Evolutionary conservation across 208 protist species (phyloP), one percentile per base, ranked within the genome.

Genomic region (Crithidia expoeki): DNA sequence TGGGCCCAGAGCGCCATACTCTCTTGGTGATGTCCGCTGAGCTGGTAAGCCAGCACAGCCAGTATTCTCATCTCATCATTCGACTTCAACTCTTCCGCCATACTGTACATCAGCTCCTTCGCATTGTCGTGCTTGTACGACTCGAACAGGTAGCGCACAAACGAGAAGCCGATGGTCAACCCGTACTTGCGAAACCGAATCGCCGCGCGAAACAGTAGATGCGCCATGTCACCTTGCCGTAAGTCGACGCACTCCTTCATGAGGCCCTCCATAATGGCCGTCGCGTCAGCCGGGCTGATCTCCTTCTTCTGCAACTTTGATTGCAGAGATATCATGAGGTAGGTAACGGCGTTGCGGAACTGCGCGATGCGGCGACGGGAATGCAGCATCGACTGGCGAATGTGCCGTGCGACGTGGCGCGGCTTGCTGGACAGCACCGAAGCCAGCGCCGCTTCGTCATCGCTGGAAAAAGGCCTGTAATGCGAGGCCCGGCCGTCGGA

Each of bases 281-380:
- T 88, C 14, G 93, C 93, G 47, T 93, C 89, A 16, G 30, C 80
- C 4, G 90, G 86, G 1, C 42, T n/a, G 7, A 96, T 89, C 47
- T 92, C 84, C 28, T 84, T 74, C 66, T 82, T 81, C 49, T 95
- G 90, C n/a, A 97, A 80, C 56, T 77, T 80, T 9, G 87, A 81
- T 76, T 97, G 93, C 27, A 97, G 72, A 0, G 88, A 68, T 65
- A 97, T 97, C 90, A 95, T 97, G 19, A 95, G 77, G 68, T 89
- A 96, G 49, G 93, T 97, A 9, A 97, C 90, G 40, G 87, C 88
- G 71, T 95, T 97, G 32, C 93, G 93, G 61, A 97, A 97, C 56
- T 94, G 90, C 16, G 80, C 77, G 30, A 89, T 85, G 68, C 85
- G 86, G 27, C 82, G 68, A 2, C 90, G 81, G 0, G 90, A 95